Evolutionary conservation across 2,329 filamentous ascomycete genomes (phyloP), one percentile per base, ranked within the genome.

Genomic region (Daldinia eschscholtzii): DNA sequence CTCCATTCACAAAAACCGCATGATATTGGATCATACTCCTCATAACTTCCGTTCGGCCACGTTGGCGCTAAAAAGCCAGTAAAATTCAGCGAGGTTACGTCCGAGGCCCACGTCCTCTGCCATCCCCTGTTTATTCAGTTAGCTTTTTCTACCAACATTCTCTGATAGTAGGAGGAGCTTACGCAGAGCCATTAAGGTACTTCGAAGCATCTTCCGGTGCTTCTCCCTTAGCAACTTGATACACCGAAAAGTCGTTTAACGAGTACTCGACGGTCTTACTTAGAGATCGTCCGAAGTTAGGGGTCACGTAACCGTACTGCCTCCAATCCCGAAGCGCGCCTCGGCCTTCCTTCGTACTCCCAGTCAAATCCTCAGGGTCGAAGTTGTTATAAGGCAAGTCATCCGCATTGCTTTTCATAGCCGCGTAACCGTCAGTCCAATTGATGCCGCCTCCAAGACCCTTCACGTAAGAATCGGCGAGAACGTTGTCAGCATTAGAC

Each of bases 391-490:
- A 80, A 2, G 87, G 85, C 3, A 81, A 80, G 44, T 85, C 78
- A 73, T 89, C 86, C 3, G 87, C 87, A 68, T 89, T 83, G 18
- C 83, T 87, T n/a, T 82, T 76, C 82, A 87, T 86, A 10, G 86
- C 86, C 30, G 78, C 77, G 67, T 86, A 87, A 1, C 81, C 85
- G 44, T 84, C 83, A 0, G 79, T 77, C 88, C 88, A 90, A 68
- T 89, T 82, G 20, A 90, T 81, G 74, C 68, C 73, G 0, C 66
- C 73, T 46, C 65, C 66, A 4, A 87, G 76, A 2, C 85, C 82
- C 75, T 89, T 89, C 2, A 88, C 82, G 61, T 87, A 89, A 0
- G 87, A 87, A 70, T 90, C 88, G 5, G 87, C 87, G 15, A 90
- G 82, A 0, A 89, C 82, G 41, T 88, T 89, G 73, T 89, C 87